Conservation (phyloP, 1,284 basidiomycete genomes). For the Apiotrichum veenhuisii region DNA sequence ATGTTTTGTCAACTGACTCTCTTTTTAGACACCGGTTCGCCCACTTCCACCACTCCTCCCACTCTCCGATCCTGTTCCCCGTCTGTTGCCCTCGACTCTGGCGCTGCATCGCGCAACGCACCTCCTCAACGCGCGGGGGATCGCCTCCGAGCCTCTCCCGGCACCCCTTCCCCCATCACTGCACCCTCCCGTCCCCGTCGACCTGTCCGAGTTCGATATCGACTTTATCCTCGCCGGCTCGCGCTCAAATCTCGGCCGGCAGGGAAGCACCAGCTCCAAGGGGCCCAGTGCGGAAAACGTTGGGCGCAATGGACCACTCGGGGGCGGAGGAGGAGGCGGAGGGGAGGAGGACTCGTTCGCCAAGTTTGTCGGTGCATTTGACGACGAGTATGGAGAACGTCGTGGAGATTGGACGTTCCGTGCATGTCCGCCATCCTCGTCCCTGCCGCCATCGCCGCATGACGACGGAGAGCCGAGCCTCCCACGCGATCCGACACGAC, state of each 20-base stretch:
- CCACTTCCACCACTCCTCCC: constrained; percentile 48
- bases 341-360: constrained; percentile 51
- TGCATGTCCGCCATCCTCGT: constrained; percentile 18
- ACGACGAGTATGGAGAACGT: constrained; percentile 50
- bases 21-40: constrained; percentile 19
- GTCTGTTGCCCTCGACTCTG: constrained; percentile 45
- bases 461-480: background rate
- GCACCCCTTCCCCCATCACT: constrained; percentile 46
- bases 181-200: constrained; percentile 48
- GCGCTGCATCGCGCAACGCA: constrained; percentile 49
- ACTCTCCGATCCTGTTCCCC: constrained; percentile 49
- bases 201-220: constrained; percentile 52
- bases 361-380: constrained; percentile 51
- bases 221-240: constrained; percentile 52
- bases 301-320: background rate
- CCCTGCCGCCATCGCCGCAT: constrained; percentile 3
- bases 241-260: constrained; percentile 33
- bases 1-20: background rate
- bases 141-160: constrained; percentile 46
- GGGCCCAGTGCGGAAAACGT: background rate
- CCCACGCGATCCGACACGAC: constrained; percentile 16
- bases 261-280: constrained; percentile 5
- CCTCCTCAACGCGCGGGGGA: constrained; percentile 42
- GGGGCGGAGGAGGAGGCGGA: constrained; percentile 2
- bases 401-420: constrained; percentile 52